Base-by-base conservation (phyloP, 495 filamentous ascomycete genomes). In the Podospora comata region DNA sequence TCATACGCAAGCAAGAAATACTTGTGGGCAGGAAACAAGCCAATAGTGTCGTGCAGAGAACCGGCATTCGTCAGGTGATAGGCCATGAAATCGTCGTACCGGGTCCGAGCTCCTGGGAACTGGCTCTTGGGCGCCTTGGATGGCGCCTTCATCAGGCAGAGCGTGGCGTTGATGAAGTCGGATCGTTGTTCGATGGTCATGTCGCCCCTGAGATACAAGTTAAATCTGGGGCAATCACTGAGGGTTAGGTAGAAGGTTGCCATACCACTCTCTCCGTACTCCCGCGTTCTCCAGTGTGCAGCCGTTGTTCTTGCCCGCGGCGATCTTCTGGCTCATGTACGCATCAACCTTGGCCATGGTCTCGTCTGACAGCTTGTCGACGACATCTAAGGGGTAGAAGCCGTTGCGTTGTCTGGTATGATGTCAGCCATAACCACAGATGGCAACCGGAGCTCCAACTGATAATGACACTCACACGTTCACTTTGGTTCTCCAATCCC, bases 11-110 rank as follows among this genome's bases (percentile, higher is more conserved):
- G 86, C 68, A 87, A 80, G 73, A 86, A 92, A 74, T 91, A 88
- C 56, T 88, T 83, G 77, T 92, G 91, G 78, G 88, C 91, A 6
- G 85, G 77, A 39, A 92, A 81, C 73, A 93, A 85, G 68, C 86
- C 84, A n/a, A 84, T 85, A 13, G 82, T 85, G 64, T 83, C 79
- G 68, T 85, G 86, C 63, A 87, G 79, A 70, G 83, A 78, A 11
- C 78, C 78, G 1, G 82, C 84, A 65, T 75, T 71, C 27, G 77
- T 78, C 68, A 78, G 75, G 60, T 84, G 83, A 64, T 73, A 84
- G 66, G 82, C 82, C 53, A 85, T 82, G 67, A 86, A 88, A 65
- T 88, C 86, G 69, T 87, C 84, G 18, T 77, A 83, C 2, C 85
- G 81, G 67, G 74, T 81, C 39, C 78, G 67, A 4, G 83, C 85